Conservation (phyloP, 2,329 filamentous ascomycete genomes). For the Trichocomaceae sp. region DNA sequence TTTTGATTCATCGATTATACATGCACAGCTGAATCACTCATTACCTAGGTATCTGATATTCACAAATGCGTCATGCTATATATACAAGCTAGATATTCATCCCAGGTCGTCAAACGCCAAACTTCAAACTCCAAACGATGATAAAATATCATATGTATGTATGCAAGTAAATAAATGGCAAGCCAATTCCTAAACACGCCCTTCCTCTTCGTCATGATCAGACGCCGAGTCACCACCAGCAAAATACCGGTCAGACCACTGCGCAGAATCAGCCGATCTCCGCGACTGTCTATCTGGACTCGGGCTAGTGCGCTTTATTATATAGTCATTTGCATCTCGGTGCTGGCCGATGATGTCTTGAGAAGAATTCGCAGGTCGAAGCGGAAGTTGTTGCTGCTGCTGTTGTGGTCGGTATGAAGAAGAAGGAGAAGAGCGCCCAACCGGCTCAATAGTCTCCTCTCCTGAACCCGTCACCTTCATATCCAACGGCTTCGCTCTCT, state of each 20-base stretch:
- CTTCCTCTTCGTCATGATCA: constrained; percentile 8
- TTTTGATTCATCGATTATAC: too few species aligned
- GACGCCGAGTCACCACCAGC: constrained; percentile 42
- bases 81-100: not conserved
- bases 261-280: constrained; percentile 46
- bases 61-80: not conserved
- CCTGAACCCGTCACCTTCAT: constrained; percentile 57
- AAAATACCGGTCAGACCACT: constrained; percentile 63
- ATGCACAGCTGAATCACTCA: not conserved
- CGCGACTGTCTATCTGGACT: constrained; percentile 2
- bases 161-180: not conserved
- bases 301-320: constrained; percentile 5
- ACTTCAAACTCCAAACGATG: not conserved
- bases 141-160: too few species aligned
- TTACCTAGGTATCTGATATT: not conserved
- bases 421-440: constrained; percentile 8
- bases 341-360: constrained; percentile 20
- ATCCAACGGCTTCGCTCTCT: constrained; percentile 59
- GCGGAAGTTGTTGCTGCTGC: not conserved
- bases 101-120: not conserved
- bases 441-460: constrained; percentile 52
- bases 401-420: not conserved
- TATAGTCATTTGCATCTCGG: not conserved
- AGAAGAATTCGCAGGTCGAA: constrained; percentile 18
- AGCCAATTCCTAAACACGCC: not conserved